Conservation (phyloP, 345 rosid genomes). For the Murraya koenigii region DNA sequence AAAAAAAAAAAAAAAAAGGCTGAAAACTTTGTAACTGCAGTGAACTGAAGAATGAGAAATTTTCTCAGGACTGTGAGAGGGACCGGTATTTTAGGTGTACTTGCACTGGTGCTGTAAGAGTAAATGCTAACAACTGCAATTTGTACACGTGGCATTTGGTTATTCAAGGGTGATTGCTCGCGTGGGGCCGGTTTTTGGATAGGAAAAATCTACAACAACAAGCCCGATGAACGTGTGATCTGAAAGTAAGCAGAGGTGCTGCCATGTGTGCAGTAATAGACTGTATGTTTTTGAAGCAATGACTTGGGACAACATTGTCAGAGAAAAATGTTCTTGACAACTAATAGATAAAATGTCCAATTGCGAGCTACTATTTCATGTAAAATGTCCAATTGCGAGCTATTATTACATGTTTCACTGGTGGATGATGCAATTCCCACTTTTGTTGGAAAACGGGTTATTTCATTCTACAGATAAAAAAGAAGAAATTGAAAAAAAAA, state of each 20-base stretch:
- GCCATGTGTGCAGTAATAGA: conserved; percentile 18
- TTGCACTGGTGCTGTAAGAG: background rate
- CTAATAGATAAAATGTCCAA: background rate
- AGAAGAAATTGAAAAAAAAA: background rate
- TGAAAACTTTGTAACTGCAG: background rate
- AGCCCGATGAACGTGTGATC: conserved; percentile 18
- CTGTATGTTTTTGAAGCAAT: conserved; percentile 1
- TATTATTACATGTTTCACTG: too few relatives aligned
- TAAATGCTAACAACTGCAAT: background rate
- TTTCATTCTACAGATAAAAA: too few relatives aligned
- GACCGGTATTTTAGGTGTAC: background rate
- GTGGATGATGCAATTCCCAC: background rate
- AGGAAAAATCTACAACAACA: conserved; percentile 21
- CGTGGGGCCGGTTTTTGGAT: background rate
- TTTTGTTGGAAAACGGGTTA: too few relatives aligned
- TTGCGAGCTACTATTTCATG: background rate
- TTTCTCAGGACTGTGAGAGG: background rate
- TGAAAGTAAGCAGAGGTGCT: conserved; percentile 1
- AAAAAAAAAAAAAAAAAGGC: too few relatives aligned
- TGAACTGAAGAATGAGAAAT: background rate
- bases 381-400: too few relatives aligned
- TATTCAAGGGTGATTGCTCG: background rate
- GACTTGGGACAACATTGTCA: conserved; percentile 23
- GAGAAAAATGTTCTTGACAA: background rate
- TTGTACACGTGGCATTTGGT: conserved; percentile 9